Base-by-base conservation (phyloP, 257 asterid species). In the Petrea volubilis region DNA sequence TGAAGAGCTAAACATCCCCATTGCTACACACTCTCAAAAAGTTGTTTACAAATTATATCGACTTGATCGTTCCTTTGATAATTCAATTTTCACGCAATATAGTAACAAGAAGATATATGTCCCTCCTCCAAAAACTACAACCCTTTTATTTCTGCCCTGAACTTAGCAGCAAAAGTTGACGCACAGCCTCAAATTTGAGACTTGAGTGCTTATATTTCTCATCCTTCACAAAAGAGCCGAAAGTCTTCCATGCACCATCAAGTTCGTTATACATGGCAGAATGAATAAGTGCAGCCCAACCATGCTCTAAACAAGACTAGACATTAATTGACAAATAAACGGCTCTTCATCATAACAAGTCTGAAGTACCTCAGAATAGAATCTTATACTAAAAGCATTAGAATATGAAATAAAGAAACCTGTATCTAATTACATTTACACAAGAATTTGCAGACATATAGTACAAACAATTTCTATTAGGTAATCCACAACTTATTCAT, bases 251-350 rank as follows among this genome's bases (percentile, higher is more conserved):
- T 7, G 14, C 28, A n/a, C 63, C 47, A 7, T 17, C 7, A n/a
- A 25, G 36, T 55, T 55, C 61, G 27, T 55, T 8, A 55, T 25
- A 55, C 14, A 13, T 13, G 15, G 38, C 18, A 56, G 23, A 57
- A 57, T 5, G 11, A 18, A 38, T 55, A 58, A 46, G 28, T 33
- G 33, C 15, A 15, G n/a, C 36, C 68, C 41, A 29, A 21, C 71
- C 67, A 63, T 43, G 49, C 51, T 64, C 58, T 38, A 70, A 62
- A 25, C 60, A 61, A 14, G 31, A 46, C 34, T 15, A 9, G 14
- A 53, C 38, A 15, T 24, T 21, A 76, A 55, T 18, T 76, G 13
- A 25, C 47, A 59, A 64, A 70, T 29, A 64, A 77, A 25, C 25
- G 20, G 21, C 23, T 29, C 64, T 64, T 14, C 3, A 44, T 44